Percentiles rank a stretch among this genome's conserved stretches.
Evolutionary conservation across 2,329 filamentous ascomycete genomes (phyloP).

Genomic region (Pestalotiopsis sp.): DNA sequence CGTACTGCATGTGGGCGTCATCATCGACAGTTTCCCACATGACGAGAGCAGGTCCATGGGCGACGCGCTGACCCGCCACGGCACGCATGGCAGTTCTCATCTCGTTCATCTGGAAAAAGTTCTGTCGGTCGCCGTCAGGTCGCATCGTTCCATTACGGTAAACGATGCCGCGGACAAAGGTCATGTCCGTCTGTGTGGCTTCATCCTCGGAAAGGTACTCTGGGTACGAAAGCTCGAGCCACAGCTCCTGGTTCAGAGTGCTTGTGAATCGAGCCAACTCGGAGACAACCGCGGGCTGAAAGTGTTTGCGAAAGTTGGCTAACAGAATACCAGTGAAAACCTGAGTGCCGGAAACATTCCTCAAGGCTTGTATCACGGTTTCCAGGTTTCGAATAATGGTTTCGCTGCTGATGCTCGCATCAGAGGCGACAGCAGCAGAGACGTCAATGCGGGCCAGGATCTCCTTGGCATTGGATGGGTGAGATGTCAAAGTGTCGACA

Average conservation of each 20-base stretch:
- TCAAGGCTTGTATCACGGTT: neutral
- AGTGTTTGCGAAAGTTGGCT: neutral
- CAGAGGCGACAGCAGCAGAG: neutral
- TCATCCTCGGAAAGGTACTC: neutral
- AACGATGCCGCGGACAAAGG: neutral
- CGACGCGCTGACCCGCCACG: neutral
- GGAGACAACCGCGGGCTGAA: neutral
- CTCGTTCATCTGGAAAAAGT: slow-evolving; percentile 9
- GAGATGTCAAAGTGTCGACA: neutral
- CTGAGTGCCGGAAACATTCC: neutral
- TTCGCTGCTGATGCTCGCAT: neutral
- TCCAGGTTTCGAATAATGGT: neutral
- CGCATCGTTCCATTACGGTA: slow-evolving; percentile 8
- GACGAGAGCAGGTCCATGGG: slow-evolving; percentile 1
- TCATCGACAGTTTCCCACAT: slow-evolving; percentile 10
- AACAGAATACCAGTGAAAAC: slow-evolving; percentile 3
- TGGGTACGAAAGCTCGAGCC: slow-evolving; percentile 6
- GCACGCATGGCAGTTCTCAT: slow-evolving; percentile 7
- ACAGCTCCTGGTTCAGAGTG: neutral
- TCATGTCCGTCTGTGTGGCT: neutral
- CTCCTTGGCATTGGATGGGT: neutral
- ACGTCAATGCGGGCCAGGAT: slow-evolving; percentile 3
- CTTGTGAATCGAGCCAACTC: neutral
- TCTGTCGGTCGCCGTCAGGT: slow-evolving; percentile 10
- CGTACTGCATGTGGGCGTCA: slow-evolving; percentile 1